Evolutionary conservation across 306 rosid genomes (phyloP).

Genomic region (Inga laurina): DNA sequence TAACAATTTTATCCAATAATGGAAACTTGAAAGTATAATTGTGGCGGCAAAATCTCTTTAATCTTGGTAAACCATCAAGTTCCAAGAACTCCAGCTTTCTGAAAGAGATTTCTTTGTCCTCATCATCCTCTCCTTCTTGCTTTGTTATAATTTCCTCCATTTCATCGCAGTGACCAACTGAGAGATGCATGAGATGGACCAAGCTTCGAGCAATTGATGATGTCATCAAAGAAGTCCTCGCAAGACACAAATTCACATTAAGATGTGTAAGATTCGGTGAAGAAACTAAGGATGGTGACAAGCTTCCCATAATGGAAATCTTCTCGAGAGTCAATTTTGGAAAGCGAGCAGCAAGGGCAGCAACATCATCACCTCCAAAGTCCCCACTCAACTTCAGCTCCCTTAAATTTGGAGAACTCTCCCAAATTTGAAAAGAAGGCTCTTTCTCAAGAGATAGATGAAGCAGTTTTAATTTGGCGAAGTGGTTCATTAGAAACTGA

Average conservation of each 20-base stretch:
- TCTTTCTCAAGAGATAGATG: not conserved
- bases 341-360: not conserved
- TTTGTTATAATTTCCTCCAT: too few species aligned
- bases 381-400: not conserved
- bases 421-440: not conserved
- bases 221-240: not conserved
- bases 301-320: not conserved
- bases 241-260: rapidly evolving
- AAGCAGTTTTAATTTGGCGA: not conserved
- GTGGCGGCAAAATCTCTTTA: too few species aligned
- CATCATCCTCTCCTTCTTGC: too few species aligned
- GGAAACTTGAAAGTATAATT: too few species aligned
- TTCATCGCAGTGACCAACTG: too few species aligned
- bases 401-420: not conserved
- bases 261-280: not conserved
- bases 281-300: not conserved
- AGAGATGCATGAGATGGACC: too few species aligned
- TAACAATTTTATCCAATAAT: too few species aligned
- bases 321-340: not conserved
- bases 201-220: not conserved
- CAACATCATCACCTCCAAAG: not conserved
- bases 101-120: too few species aligned
- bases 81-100: too few species aligned
- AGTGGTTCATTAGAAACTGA: not conserved
- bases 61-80: too few species aligned